A percentile compares a stretch with the other conserved stretches of the same genome.
These are phyloP conservation scores for Ambrosia hybrid DNA, from an alignment of 140 eudicot species.

Conservation along the genomic window DNA sequence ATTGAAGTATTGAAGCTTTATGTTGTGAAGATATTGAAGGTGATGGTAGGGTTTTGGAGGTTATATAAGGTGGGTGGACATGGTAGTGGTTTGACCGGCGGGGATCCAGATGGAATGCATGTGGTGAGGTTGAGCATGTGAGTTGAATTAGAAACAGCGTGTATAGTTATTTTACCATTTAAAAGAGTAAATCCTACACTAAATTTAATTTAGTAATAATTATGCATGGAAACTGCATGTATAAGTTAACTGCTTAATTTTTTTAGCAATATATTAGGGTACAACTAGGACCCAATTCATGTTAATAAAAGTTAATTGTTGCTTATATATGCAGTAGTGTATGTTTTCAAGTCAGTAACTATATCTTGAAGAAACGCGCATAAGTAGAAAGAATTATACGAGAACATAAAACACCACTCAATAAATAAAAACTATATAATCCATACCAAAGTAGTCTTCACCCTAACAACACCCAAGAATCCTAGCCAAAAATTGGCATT, in stretches of 20 bases:
- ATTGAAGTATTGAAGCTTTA: constrained; percentile 3
- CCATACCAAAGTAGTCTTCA: too few relatives aligned
- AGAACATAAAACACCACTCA: too few relatives aligned
- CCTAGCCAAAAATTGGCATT: too few relatives aligned
- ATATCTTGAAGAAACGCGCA: too few relatives aligned
- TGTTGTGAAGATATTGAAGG: constrained; percentile 3
- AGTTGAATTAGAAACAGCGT: constrained; percentile 20
- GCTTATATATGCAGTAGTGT: too few relatives aligned
- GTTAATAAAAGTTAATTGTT: too few relatives aligned
- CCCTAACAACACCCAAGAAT: too few relatives aligned
- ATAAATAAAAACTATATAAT: too few relatives aligned
- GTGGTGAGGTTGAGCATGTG: constrained; percentile 28
- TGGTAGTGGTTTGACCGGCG: constrained; percentile 34
- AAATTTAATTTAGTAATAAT: not conserved
- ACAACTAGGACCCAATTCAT: too few relatives aligned
- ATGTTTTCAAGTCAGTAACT: too few relatives aligned
- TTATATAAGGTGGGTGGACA: constrained; percentile 27
- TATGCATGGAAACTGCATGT: constrained; percentile 29
- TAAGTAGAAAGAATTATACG: too few relatives aligned
- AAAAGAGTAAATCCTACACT: constrained; percentile 12
- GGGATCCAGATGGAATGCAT: constrained; percentile 32
- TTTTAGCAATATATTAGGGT: too few relatives aligned
- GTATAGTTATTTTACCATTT: constrained; percentile 8
- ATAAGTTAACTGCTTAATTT: not conserved
- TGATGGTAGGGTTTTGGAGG: constrained; percentile 20